Evolutionary conservation across 1,284 basidiomycete genomes (phyloP), one percentile per base, ranked within the genome.

Genomic region (Malassezia japonica): DNA sequence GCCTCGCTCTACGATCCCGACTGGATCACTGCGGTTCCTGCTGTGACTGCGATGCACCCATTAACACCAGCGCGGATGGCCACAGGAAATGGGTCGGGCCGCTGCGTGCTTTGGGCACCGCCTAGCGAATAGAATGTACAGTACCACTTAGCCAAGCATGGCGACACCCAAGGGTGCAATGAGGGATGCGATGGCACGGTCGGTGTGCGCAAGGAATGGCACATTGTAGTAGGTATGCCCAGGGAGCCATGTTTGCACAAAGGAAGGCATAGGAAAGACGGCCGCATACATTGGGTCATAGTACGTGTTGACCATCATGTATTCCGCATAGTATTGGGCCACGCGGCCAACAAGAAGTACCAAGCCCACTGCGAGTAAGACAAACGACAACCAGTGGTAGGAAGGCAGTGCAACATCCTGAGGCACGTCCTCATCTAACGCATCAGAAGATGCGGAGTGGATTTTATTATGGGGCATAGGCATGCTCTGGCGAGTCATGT

Each of bases 31-130:
- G 70, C 70, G 6, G 62, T 70, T 3, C 68, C 66, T 6, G 70
- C 70, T 12, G 67, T 71, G 13, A 67, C 61, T 7, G 54, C 48
- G 33, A 63, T 64, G 56, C 70, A 72, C 41, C 70, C 70, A 0
- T 20, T 56, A 1, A n/a, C 37, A 10, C 52, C 60, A 1, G 66
- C 42, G 3, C 51, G 63, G 1, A 21, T 69, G 9, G 66, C 60
- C 15, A 64, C 66, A 1, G 66, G 61, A 13, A 67, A 69, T 37
- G 66, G 62, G 15, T 64, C 62, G 2, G 66, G 66, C 0, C 46
- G 61, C 31, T 65, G 62, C 46, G 58, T 55, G 3, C 57, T 65
- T 25, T 69, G 66, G 66, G 49, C 52, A 5, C 54, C 60, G 6
- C 51, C 15, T 8, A 29, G 4, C 2, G n/a, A 24, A n/a, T n/a